A percentile compares a stretch with the other conserved stretches of the same genome.
These are phyloP conservation scores for Lipomyces kockii DNA, from an alignment of 805 yeast genomes.

Conservation along the genomic window DNA sequence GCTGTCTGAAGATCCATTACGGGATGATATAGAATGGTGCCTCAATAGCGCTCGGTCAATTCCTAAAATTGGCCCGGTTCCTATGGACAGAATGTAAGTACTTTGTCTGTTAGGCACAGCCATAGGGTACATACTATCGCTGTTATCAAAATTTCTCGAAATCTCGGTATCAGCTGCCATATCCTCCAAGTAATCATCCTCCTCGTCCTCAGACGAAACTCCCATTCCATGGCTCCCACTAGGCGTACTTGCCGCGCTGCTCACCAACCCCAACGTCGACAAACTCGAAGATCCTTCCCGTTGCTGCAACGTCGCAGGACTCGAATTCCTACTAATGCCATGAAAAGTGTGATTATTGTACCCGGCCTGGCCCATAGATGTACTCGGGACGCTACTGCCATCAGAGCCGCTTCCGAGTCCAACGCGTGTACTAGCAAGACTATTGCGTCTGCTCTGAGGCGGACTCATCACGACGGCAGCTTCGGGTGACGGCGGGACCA, in stretches of 20 bases:
- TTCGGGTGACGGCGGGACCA: constrained; percentile 13
- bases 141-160: constrained; percentile 5
- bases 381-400: background rate
- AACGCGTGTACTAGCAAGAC: constrained; percentile 5
- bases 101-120: background rate
- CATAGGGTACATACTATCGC: background rate
- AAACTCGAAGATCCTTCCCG: constrained; percentile 6
- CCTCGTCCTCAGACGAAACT: constrained; percentile 1
- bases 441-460: constrained; percentile 16
- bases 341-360: background rate
- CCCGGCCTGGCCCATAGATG: background rate
- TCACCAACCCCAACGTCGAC: background rate
- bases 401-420: constrained; percentile 3
- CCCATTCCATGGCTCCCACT: background rate
- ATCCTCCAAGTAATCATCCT: constrained; percentile 3
- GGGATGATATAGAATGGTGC: constrained; percentile 6
- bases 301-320: constrained; percentile 4
- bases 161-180: background rate
- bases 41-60: constrained; percentile 1
- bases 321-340: background rate
- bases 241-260: background rate
- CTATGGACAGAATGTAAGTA: background rate
- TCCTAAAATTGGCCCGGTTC: background rate
- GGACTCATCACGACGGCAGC: constrained; percentile 3
- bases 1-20: constrained; percentile 1